Evolutionary conservation across 1,284 basidiomycete species (phyloP), one percentile per base, ranked within the genome.

Genomic region (Cryptococcus sp.): DNA sequence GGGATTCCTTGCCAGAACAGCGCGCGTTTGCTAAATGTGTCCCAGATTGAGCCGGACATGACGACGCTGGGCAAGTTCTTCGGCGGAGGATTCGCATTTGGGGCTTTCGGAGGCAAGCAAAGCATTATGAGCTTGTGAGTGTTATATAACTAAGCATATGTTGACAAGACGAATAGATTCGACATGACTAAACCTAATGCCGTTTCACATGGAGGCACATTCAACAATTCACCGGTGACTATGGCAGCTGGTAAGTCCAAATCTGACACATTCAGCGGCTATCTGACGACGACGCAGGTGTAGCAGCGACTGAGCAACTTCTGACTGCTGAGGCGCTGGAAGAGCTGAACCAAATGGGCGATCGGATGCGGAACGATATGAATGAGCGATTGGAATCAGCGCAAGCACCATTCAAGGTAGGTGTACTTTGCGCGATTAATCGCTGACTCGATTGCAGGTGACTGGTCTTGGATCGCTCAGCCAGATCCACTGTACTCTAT

Each of bases 11-110:
- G 17, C 29, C 11, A n/a, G 38, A 25, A 5, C 8, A n/a, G 17
- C 10, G 19, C 19, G 3, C 5, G 17, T 10, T 16, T 29, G n/a
- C n/a, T 51, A 22, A 40, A 41, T 3, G 20, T 17, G 17, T 29
- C 7, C 34, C 37, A 65, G 61, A 67, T 71, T 57, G 61, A 47
- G 1, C 69, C 69, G 5, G 69, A 71, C 52, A 62, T 71, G 63
- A 69, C 67, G 3, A 68, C 66, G 0, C 20, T 69, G 3, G 69
- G 69, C 53, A 71, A 71, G 56, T 69, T 63, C 60, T 68, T 66
- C 43, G 69, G 69, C 10, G 69, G 69, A 16, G 69, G 69, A 6
- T 68, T 71, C 50, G 69, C 69, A 19, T 71, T 71, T 47, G 69
- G 69, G 7, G 64, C 64, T 3, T 68, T 68, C 47, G 69, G 69